A percentile compares a stretch with the other conserved stretches of the same genome.
Conservation (phyloP, 345 rosid species). For the Atalantia buxifolia region DNA sequence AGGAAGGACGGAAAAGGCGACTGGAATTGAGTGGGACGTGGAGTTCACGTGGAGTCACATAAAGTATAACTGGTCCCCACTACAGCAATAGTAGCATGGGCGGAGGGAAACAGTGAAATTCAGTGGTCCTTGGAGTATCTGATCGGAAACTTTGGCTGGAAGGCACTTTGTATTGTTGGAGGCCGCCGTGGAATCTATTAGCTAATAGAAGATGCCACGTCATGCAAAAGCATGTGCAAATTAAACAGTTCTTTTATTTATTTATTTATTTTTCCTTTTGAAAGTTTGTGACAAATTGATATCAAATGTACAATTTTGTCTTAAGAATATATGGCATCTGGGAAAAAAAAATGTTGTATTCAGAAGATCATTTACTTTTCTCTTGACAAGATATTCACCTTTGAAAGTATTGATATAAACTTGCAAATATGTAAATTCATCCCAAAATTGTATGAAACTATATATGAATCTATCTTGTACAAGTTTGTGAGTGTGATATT, state of each 20-base stretch:
- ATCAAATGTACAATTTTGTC: neutral
- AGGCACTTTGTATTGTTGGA: neutral
- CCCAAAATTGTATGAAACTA: neutral
- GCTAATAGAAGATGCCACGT: neutral
- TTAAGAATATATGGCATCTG: neutral
- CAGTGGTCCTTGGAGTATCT: neutral
- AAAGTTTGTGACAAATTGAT: neutral
- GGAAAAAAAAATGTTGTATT: neutral
- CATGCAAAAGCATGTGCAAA: neutral
- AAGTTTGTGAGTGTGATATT: neutral
- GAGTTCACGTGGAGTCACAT: neutral
- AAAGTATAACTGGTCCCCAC: neutral
- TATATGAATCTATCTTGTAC: neutral
- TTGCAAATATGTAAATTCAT: neutral
- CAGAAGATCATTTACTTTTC: neutral
- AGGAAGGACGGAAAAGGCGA: neutral
- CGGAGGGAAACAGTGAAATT: conserved; percentile 1
- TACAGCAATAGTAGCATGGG: neutral
- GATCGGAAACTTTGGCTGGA: neutral
- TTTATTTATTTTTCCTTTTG: neutral
- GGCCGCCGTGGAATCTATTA: neutral
- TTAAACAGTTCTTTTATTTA: neutral
- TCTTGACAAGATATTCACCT: neutral
- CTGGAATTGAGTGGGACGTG: conserved; percentile 5
- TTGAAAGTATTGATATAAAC: neutral